Conservation (phyloP, 345 rosid species). For the Isatis tinctoria region DNA sequence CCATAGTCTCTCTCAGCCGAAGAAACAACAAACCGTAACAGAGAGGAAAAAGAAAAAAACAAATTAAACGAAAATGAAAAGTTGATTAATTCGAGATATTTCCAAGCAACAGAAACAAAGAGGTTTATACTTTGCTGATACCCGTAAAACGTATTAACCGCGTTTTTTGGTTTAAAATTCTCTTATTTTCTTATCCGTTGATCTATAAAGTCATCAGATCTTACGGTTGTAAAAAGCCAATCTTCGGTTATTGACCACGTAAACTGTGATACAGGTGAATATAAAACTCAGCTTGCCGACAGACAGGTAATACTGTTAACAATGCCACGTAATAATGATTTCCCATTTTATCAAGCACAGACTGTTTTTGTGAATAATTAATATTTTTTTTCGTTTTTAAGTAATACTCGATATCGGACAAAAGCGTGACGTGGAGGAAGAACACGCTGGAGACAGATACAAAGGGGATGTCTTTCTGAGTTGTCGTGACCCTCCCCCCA, state of each 20-base stretch:
- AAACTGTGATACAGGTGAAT: background rate
- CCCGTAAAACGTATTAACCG: background rate
- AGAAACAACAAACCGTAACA: background rate
- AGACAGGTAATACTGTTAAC: slow-evolving; percentile 28
- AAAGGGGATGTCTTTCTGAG: background rate
- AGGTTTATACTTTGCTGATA: background rate
- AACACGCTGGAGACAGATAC: slow-evolving; percentile 27
- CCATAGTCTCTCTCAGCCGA: slow-evolving; percentile 18
- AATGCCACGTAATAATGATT: slow-evolving; percentile 26
- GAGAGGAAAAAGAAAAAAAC: background rate
- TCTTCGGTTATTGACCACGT: slow-evolving; percentile 2
- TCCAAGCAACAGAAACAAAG: background rate
- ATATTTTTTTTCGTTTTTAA: background rate
- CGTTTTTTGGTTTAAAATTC: background rate
- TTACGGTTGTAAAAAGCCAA: background rate
- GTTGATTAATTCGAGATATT: background rate
- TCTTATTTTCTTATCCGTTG: slow-evolving; percentile 25
- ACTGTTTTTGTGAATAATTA: slow-evolving; percentile 1
- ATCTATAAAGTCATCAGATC: background rate
- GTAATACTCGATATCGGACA: background rate
- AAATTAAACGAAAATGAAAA: background rate
- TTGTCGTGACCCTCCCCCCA: background rate
- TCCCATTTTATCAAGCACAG: background rate
- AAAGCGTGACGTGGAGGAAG: slow-evolving; percentile 5
- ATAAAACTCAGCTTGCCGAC: slow-evolving; percentile 37